Conservation (phyloP, 345 rosid genomes). For the Citrus maxima region DNA sequence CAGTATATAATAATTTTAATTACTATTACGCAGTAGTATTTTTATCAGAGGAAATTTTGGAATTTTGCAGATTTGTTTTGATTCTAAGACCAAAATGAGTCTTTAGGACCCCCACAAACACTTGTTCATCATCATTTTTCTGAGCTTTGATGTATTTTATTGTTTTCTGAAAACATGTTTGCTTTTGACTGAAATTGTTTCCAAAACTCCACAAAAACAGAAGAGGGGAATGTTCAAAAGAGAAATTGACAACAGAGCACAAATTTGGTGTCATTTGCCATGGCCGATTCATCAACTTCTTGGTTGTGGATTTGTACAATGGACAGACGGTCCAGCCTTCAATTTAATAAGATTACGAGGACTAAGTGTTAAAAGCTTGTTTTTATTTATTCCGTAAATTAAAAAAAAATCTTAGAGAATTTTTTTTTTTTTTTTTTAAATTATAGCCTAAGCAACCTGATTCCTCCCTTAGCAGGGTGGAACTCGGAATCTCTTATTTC, state of each 20-base stretch:
- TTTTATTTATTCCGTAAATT: too few relatives aligned
- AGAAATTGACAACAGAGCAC: not conserved
- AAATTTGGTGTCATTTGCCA: too few relatives aligned
- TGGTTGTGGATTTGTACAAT: too few relatives aligned
- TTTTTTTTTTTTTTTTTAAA: too few relatives aligned
- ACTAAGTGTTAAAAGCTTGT: too few relatives aligned
- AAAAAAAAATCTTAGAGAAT: too few relatives aligned
- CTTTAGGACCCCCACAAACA: not conserved
- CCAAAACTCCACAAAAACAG: not conserved
- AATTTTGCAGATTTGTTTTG: not conserved
- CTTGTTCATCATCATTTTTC: not conserved
- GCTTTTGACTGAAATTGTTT: not conserved
- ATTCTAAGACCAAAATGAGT: not conserved
- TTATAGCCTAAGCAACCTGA: too few relatives aligned
- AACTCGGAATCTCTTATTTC: too few relatives aligned
- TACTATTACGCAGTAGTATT: not conserved
- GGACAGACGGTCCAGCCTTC: too few relatives aligned
- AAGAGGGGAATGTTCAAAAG: not conserved
- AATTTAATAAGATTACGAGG: too few relatives aligned
- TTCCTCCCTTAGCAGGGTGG: too few relatives aligned
- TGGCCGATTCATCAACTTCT: too few relatives aligned
- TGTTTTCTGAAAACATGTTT: not conserved
- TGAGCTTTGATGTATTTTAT: not conserved
- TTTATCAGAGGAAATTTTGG: not conserved
- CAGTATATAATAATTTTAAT: not conserved